Conservation (phyloP, 2,329 filamentous ascomycete species). For the Aspergillus uvarum region DNA sequence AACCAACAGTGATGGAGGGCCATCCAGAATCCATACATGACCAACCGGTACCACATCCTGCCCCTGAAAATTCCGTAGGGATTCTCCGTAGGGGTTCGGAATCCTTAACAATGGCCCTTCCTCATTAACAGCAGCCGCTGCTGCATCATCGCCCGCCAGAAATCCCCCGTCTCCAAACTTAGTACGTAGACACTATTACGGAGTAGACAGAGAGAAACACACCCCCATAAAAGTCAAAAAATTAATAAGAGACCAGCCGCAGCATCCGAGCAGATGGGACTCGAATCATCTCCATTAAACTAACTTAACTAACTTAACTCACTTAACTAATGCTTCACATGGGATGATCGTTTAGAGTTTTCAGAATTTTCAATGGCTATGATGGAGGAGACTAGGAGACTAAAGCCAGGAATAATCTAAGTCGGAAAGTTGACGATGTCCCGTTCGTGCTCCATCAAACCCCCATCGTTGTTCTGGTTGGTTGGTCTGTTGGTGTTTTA, state of each 20-base stretch:
- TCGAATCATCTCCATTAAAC: background rate
- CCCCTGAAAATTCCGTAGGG: background rate
- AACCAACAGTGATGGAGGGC: background rate
- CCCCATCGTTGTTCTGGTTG: background rate
- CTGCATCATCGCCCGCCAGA: background rate
- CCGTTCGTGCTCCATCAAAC: constrained; percentile 1
- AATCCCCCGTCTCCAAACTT: background rate
- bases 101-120: background rate
- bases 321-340: constrained; percentile 1
- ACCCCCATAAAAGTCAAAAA: background rate
- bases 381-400: background rate
- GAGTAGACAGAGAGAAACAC: no score
- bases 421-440: background rate
- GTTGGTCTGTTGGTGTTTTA: background rate
- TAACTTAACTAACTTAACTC: background rate
- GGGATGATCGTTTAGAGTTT: constrained; percentile 8
- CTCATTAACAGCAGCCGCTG: background rate
- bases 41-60: background rate
- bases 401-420: background rate
- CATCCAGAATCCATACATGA: no score
- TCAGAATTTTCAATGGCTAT: background rate
- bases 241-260: background rate
- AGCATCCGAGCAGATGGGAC: constrained; percentile 1
- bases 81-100: constrained; percentile 1
- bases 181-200: background rate